Conservation (phyloP, 805 yeast genomes). For the Yarrowia sp. region DNA sequence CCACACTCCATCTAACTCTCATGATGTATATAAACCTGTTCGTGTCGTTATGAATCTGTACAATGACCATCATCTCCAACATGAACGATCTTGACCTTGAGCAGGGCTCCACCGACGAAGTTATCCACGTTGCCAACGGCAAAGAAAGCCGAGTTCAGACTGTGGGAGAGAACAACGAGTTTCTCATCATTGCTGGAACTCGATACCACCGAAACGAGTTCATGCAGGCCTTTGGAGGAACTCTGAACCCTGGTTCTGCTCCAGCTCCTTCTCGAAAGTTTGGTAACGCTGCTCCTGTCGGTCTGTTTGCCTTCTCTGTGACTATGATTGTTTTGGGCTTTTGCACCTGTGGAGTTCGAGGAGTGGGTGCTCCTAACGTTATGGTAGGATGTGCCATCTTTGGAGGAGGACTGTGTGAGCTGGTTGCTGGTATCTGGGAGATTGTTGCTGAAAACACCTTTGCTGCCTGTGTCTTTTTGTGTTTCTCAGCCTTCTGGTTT, state of each 20-base stretch:
- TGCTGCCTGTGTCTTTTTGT: conserved; percentile 51
- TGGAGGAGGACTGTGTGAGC: conserved; percentile 60
- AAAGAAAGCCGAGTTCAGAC: conserved; percentile 35
- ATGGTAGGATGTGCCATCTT: conserved; percentile 60
- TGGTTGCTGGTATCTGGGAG: conserved; percentile 65
- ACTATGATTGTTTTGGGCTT: conserved; percentile 59
- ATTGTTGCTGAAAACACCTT: conserved; percentile 60
- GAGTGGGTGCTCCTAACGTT: conserved; percentile 51
- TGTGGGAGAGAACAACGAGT: conserved; percentile 53
- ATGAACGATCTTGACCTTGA: background rate
- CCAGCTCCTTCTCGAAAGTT: conserved; percentile 47
- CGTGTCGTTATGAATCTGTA: too few species aligned
- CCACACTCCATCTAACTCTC: too few species aligned
- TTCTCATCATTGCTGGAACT: conserved; percentile 63
- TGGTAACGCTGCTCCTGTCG: conserved; percentile 63
- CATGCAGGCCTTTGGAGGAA: conserved; percentile 51
- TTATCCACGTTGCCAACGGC: background rate
- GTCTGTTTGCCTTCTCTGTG: conserved; percentile 56
- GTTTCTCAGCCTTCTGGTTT: conserved; percentile 63
- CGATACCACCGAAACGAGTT: conserved; percentile 59
- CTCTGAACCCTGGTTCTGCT: conserved; percentile 19
- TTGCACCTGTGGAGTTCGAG: conserved; percentile 55
- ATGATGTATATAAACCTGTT: too few species aligned
- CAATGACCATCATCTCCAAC: background rate
- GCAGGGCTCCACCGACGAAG: background rate